Evolutionary conservation across 768 basidiomycete genomes (phyloP).

Genomic region (Termitomyces eurrhizus): DNA sequence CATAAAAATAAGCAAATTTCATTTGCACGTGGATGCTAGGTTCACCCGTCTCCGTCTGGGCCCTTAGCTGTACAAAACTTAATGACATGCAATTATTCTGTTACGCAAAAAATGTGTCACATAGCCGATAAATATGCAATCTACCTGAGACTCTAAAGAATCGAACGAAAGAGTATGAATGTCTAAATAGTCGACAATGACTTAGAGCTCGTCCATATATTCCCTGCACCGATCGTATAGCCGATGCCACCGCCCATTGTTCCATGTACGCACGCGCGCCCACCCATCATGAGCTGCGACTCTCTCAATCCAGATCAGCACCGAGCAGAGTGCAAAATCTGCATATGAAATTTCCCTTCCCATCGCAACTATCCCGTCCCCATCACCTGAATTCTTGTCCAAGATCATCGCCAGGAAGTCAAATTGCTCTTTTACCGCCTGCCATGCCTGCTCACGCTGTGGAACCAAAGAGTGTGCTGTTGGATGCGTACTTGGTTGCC

Average conservation of each 20-base stretch:
- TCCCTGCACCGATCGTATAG: conserved; percentile 59
- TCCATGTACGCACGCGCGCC: conserved; percentile 65
- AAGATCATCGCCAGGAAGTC: conserved; percentile 58
- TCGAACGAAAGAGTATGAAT: neutral
- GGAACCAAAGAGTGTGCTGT: conserved; percentile 26
- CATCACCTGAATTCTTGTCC: conserved; percentile 64
- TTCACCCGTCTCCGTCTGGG: neutral
- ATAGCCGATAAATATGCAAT: neutral
- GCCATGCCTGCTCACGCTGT: conserved; percentile 64
- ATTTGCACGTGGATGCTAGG: neutral
- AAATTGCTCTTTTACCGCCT: conserved; percentile 61
- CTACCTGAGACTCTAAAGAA: neutral
- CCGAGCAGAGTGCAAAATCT: conserved; percentile 70
- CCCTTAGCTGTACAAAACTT: neutral
- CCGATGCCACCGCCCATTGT: conserved; percentile 61
- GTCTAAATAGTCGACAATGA: neutral
- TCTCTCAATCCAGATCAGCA: conserved; percentile 71
- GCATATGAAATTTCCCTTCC: conserved; percentile 67
- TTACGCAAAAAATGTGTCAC: neutral
- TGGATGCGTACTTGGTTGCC: conserved; percentile 30
- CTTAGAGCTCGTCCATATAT: conserved; percentile 63
- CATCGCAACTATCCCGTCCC: conserved; percentile 61
- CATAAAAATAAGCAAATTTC: neutral
- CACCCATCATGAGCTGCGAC: conserved; percentile 74
- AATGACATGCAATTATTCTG: neutral